These are phyloP conservation scores for Phytophthora ohioensis DNA, from an alignment of 352 stramenopile species.

Conservation along the genomic window DNA sequence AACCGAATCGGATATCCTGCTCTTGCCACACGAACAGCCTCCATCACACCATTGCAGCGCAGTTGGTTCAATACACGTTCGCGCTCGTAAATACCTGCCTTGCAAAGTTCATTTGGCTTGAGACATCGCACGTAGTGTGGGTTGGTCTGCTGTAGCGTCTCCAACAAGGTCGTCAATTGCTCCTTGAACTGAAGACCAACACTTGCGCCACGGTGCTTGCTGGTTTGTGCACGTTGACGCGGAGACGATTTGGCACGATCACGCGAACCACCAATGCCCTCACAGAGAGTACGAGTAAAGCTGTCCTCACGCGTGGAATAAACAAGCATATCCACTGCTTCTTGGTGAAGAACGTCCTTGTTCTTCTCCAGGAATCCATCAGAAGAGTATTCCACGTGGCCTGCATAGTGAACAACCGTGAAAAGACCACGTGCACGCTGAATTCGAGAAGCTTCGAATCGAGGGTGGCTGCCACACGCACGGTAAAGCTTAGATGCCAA, in stretches of 20 bases:
- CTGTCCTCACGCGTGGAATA: slow-evolving; percentile 76
- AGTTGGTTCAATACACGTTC: slow-evolving; percentile 88
- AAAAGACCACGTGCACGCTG: slow-evolving; percentile 79
- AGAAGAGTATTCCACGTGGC: slow-evolving; percentile 81
- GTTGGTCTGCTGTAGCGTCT: slow-evolving; percentile 75
- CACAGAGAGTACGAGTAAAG: slow-evolving; percentile 77
- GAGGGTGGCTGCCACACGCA: slow-evolving; percentile 62
- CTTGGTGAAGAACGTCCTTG: slow-evolving; percentile 86
- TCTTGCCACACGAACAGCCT: slow-evolving; percentile 86
- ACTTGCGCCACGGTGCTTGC: slow-evolving; percentile 77
- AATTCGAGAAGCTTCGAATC: slow-evolving; percentile 80
- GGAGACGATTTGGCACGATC: slow-evolving; percentile 61
- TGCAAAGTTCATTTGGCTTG: slow-evolving; percentile 89
- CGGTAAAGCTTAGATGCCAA: slow-evolving; percentile 87
- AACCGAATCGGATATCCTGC: slow-evolving; percentile 87
- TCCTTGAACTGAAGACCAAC: slow-evolving; percentile 91
- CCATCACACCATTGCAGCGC: slow-evolving; percentile 85
- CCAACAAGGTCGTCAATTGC: slow-evolving; percentile 76
- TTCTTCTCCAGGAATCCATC: slow-evolving; percentile 88
- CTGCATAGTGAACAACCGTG: slow-evolving; percentile 86
- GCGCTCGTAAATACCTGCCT: slow-evolving; percentile 63
- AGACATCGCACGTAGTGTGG: slow-evolving; percentile 92
- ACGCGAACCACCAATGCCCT: slow-evolving; percentile 58
- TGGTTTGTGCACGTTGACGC: slow-evolving; percentile 62
- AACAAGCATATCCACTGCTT: slow-evolving; percentile 82